Base-by-base conservation (phyloP, 2,329 filamentous ascomycete species). In the Cladophialophora psammophila region DNA sequence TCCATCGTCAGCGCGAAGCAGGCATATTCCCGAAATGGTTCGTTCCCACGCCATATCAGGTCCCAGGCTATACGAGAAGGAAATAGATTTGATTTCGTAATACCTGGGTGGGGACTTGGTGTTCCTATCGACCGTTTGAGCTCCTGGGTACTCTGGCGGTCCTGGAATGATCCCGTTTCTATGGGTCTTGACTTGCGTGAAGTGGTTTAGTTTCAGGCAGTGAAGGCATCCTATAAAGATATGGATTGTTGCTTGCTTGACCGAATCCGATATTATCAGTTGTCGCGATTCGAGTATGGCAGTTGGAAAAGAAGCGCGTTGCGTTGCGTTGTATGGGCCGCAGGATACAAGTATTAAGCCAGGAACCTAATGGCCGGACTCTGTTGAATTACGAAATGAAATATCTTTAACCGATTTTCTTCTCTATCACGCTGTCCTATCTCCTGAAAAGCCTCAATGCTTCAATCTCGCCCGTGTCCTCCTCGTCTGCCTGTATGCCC, bases 1-100 rank as follows among this genome's bases (percentile, higher is more conserved):
- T 73, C 32, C 72, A 73, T 65, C 69, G 68, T 20, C 67, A 71
- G 55, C 66, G 65, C 12, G 71, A 73, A 32, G 59, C 57, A 8
- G 71, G 72, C 5, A 18, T 69, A 2, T 63, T 71, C 50, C 71
- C 71, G 3, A 65, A 65, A n/a, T 69, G 66, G 66, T 73, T 67
- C 36, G 75, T 77, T 7, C 75, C 78, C 58, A 73, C 76, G 15
- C 77, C 76, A 67, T 76, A 76, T 72, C 75, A 78, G 34, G 76
- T 78, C 10, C 74, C 75, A 58, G 77, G 76, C 42, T 75, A 70
- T 52, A 74, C 69, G 42, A 75, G 61, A 36, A 65, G 64, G 48
- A 60, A 62, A 40, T 69, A 38, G 53, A 34, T 5, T 5, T 55
- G 42, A 34, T 20, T 18, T n/a, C 6, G 5, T 18, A 10, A 7